Evolutionary conservation across 2,329 filamentous ascomycete species (phyloP).

Genomic region (Paecilomyces variotii): DNA sequence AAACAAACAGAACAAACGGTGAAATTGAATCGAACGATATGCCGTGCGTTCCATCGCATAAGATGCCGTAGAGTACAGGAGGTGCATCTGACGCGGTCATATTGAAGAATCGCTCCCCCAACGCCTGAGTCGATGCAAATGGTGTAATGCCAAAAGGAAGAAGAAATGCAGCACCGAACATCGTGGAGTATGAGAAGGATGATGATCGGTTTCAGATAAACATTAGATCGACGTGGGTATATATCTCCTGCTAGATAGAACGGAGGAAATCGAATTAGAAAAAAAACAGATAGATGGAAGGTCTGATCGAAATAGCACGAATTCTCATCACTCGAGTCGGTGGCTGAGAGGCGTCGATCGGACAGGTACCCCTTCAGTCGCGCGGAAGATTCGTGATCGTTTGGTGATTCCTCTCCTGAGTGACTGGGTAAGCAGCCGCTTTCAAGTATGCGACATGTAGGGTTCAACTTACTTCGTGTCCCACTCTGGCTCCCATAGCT

Average conservation of each 20-base stretch:
- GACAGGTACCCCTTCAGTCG: background rate
- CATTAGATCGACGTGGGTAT: background rate
- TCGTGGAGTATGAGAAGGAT: background rate
- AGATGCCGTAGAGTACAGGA: background rate
- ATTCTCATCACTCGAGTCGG: background rate
- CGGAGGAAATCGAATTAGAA: background rate
- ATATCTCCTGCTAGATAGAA: background rate
- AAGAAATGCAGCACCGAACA: background rate
- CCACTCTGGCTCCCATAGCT: conserved; percentile 20
- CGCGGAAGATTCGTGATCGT: conserved; percentile 3
- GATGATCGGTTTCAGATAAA: background rate
- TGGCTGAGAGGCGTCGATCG: conserved; percentile 7
- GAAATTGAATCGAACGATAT: no score
- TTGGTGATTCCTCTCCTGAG: conserved; percentile 3
- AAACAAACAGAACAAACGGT: no score
- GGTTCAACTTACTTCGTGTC: conserved; percentile 2
- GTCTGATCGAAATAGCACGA: background rate
- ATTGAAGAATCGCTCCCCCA: background rate
- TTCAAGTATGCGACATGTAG: background rate
- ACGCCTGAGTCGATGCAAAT: background rate
- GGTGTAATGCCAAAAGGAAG: background rate
- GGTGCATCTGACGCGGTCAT: background rate
- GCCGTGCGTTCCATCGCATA: background rate
- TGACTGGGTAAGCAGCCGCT: conserved; percentile 1
- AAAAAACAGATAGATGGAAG: background rate